Percentiles rank a stretch among this genome's conserved stretches.
phyloP scores from a whole-genome alignment of 129 eudicot genomes.

The Daucus carota region DH1_v3.0 NC_030386.2:21090001-21090500 shows the following conservation, averaged over 20 bases:
- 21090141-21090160: no score
- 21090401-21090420: constrained; percentile 18
- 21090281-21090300: background rate
- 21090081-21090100: no score
- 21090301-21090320: background rate
- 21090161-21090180: no score
- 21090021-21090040: no score
- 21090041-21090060: no score
- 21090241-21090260: background rate
- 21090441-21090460: constrained; percentile 74
- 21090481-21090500: constrained; percentile 67
- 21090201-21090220: background rate
- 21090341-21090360: constrained; percentile 21
- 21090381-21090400: constrained; percentile 33
- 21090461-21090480: constrained; percentile 98
- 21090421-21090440: constrained; percentile 39
- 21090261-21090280: background rate
- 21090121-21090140: no score
- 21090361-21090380: constrained; percentile 33
- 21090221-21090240: background rate
- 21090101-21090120: no score
- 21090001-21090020: no score
- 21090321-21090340: constrained; percentile 36
- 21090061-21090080: no score
- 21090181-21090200: no score